phyloP scores from a whole-genome alignment of 2,329 filamentous ascomycete species.

The Podosphaera xanthii region DNA sequence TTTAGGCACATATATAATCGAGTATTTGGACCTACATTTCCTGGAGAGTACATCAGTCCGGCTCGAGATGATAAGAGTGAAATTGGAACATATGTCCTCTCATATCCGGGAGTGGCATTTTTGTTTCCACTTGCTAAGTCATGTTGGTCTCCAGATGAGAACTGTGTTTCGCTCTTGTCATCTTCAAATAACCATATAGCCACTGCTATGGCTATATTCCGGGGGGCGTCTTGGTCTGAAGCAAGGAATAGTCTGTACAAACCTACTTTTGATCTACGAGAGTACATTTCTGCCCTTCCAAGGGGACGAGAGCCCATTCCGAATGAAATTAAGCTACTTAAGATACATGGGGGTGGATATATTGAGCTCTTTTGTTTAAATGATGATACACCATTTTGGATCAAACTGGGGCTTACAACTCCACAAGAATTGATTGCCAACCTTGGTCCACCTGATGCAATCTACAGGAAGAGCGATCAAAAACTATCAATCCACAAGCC shows the following conservation, averaged over 20 bases:
- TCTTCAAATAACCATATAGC: constrained; percentile 56
- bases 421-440: constrained; percentile 81
- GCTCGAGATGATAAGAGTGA: constrained; percentile 25
- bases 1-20: constrained; percentile 84
- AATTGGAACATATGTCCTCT: constrained; percentile 65
- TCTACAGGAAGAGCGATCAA: constrained; percentile 78
- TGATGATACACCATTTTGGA: constrained; percentile 41
- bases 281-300: constrained; percentile 42
- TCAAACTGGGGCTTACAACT: constrained; percentile 65
- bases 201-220: constrained; percentile 74
- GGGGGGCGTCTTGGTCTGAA: constrained; percentile 75
- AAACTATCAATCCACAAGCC: constrained; percentile 67
- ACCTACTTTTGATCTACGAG: constrained; percentile 47
- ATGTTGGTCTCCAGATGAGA: constrained; percentile 50
- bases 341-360: constrained; percentile 53
- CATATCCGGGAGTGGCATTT: constrained; percentile 85
- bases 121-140: constrained; percentile 60
- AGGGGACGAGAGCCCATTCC: constrained; percentile 61
- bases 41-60: constrained; percentile 69
- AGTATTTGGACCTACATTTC: constrained; percentile 81
- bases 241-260: constrained; percentile 58
- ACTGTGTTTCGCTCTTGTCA: constrained; percentile 71
- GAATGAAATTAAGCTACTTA: constrained; percentile 67
- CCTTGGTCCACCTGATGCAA: constrained; percentile 78
- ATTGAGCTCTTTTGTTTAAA: constrained; percentile 57